phyloP scores from a whole-genome alignment of 495 filamentous ascomycete genomes.

The Talaromyces thailandensis region DNA sequence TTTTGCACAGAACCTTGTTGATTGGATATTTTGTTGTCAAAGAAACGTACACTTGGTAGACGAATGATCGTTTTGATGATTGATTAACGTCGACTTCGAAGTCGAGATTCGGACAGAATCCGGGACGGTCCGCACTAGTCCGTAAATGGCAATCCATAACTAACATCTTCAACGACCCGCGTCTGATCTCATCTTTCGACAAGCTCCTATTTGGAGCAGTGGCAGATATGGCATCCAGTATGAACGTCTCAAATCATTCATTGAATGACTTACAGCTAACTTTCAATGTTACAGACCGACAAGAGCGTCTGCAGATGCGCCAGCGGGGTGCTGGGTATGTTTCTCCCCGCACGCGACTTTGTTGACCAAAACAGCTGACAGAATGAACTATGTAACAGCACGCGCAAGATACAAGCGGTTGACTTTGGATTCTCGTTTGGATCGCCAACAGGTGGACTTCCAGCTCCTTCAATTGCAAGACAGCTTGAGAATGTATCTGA shows the following conservation, averaged over 20 bases:
- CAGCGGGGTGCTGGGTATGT: conserved; percentile 51
- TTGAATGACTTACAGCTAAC: conserved; percentile 13
- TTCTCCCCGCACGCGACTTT: conserved; percentile 20
- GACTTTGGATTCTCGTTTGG: conserved; percentile 46
- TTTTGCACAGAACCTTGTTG: neutral
- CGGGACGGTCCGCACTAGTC: neutral
- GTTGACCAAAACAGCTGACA: conserved; percentile 17
- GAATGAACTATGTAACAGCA: conserved; percentile 18
- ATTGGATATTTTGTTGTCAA: neutral
- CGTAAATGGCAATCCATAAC: neutral
- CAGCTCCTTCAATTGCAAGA: neutral
- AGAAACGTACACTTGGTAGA: neutral
- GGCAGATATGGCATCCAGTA: conserved; percentile 34
- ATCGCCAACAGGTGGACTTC: conserved; percentile 7
- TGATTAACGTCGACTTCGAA: neutral
- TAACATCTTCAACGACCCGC: conserved; percentile 1
- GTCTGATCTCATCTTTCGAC: conserved; percentile 17
- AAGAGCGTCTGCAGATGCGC: conserved; percentile 49
- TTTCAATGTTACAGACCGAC: conserved; percentile 30
- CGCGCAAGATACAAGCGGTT: conserved; percentile 37
- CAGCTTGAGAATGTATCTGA: neutral
- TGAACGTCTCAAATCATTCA: conserved; percentile 5
- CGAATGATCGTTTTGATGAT: neutral
- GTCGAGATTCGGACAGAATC: neutral
- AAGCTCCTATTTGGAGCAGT: neutral